Base-by-base conservation (phyloP, 2,329 filamentous ascomycete species). In the Aspergillus piperis region DNA sequence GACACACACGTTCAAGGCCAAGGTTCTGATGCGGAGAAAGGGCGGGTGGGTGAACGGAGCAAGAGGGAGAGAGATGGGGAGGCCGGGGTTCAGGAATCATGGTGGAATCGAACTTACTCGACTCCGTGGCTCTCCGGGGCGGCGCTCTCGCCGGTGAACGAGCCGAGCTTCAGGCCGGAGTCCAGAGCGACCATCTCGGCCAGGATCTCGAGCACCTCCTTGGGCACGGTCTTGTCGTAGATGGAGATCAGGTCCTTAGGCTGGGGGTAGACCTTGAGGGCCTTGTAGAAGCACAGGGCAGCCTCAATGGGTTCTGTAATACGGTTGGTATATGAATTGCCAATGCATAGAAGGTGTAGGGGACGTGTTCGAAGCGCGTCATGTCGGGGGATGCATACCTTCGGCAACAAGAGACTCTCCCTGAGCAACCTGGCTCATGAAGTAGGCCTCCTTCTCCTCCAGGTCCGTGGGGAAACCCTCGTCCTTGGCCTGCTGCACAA, bases 141-240 rank as follows among this genome's bases (percentile, higher is more conserved):
- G 61, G 64, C 62, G 63, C 68, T 61, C 36, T 73, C 74, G 44
- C 72, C 69, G 50, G 75, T 77, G 67, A 77, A 76, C n/a, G 72
- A 69, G 57, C 81, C 85, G 64, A 91, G 83, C 68, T 88, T 85
- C 68, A 92, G 81, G 65, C 82, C 87, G 64, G 89, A 86, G 80
- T 98, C 95, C 77, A 93, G 87, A 66, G 93, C 94, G 73, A 99
- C 96, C 92, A 99, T 97, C 81, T 97, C 92, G 67, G 95, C 95
- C 64, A 99, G 88, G 70, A 98, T 89, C 78, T 99, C 94, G 70
- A 99, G 88, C 71, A 98, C 91, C 64, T 93, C 93, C 90, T 97
- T 97, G 70, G 94, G 90, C 49, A 98, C 93, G 32, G 95, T 98
- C 86, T 96, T 96, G 79, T 99, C 95, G 80, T 99, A 99, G 78